Evolutionary conservation across 202 grass and related monocot species (phyloP).

Genomic region (Panicum hallii): DNA sequence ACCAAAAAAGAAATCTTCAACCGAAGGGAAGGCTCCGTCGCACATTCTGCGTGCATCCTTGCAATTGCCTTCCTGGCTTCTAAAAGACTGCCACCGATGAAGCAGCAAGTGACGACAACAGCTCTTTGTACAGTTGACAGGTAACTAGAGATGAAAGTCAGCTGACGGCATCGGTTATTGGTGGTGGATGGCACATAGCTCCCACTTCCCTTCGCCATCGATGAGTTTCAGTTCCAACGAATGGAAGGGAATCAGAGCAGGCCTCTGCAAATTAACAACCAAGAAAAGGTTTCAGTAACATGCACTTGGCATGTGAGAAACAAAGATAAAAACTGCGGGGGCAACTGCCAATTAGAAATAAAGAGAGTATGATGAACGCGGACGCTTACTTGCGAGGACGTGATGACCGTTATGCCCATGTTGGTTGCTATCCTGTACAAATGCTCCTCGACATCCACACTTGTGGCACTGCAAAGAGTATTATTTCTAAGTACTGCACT

Average conservation of each 20-base stretch:
- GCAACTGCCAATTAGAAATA: background rate
- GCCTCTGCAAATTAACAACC: constrained; percentile 67
- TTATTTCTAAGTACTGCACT: background rate
- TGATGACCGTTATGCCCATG: constrained; percentile 97
- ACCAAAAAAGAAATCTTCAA: background rate
- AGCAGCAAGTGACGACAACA: constrained; percentile 17
- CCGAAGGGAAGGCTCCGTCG: background rate
- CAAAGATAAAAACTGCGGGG: background rate
- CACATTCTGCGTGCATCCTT: background rate
- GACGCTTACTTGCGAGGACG: constrained; percentile 79
- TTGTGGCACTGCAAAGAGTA: constrained; percentile 79
- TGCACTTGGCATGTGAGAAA: background rate
- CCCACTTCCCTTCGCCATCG: constrained; percentile 98
- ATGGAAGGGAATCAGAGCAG: constrained; percentile 94
- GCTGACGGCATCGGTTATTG: constrained; percentile 42
- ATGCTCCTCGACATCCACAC: constrained; percentile 97
- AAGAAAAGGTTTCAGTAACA: background rate
- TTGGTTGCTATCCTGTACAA: constrained; percentile 85
- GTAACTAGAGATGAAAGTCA: constrained; percentile 28
- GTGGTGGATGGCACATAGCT: constrained; percentile 75
- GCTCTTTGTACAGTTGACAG: constrained; percentile 25
- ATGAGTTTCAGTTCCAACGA: constrained; percentile 90
- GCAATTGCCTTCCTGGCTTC: constrained; percentile 15
- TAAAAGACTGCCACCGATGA: background rate
- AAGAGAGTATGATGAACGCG: constrained; percentile 5